Conservation (phyloP, 805 yeast genomes). For the Lachancea mirantina region DNA sequence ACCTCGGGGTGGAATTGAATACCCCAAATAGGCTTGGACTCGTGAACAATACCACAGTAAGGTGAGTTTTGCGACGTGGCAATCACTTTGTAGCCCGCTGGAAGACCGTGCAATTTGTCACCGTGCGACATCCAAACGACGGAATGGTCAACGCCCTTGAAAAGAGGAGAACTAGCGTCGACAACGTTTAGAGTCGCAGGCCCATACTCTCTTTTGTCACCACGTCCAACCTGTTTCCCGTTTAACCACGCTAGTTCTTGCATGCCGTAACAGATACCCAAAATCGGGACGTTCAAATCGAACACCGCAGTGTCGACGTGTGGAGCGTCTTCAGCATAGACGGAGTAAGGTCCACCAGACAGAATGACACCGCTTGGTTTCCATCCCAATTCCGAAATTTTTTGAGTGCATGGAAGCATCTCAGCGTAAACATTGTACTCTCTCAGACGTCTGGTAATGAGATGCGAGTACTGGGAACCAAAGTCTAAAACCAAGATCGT, state of each 20-base stretch:
- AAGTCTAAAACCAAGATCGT: slow-evolving; percentile 95
- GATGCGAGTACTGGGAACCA: slow-evolving; percentile 96
- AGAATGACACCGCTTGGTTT: slow-evolving; percentile 93
- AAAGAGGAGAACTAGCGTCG: slow-evolving; percentile 61
- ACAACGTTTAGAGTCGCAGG: slow-evolving; percentile 82
- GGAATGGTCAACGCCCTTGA: slow-evolving; percentile 85
- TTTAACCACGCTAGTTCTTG: slow-evolving; percentile 98
- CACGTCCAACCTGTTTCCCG: slow-evolving; percentile 85
- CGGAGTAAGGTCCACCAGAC: slow-evolving; percentile 98
- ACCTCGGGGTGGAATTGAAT: slow-evolving; percentile 99
- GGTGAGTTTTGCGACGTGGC: slow-evolving; percentile 95
- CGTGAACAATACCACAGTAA: slow-evolving; percentile 83
- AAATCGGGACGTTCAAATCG: slow-evolving; percentile 83
- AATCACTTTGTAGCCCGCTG: slow-evolving; percentile 79
- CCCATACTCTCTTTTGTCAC: slow-evolving; percentile 97
- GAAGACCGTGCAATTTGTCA: slow-evolving; percentile 87
- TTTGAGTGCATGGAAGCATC: slow-evolving; percentile 99
- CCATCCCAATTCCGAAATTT: slow-evolving; percentile 85
- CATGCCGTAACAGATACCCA: slow-evolving; percentile 98
- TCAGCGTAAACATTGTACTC: slow-evolving; percentile 98
- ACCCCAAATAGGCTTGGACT: slow-evolving; percentile 71
- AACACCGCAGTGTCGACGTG: slow-evolving; percentile 95
- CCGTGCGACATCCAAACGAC: slow-evolving; percentile 99
- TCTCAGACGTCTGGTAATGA: slow-evolving; percentile 94
- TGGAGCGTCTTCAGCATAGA: slow-evolving; percentile 90